A percentile compares a stretch with the other conserved stretches of the same genome.
Evolutionary conservation across 1,284 basidiomycete genomes (phyloP).

Genomic region (Austroboletus niveus): DNA sequence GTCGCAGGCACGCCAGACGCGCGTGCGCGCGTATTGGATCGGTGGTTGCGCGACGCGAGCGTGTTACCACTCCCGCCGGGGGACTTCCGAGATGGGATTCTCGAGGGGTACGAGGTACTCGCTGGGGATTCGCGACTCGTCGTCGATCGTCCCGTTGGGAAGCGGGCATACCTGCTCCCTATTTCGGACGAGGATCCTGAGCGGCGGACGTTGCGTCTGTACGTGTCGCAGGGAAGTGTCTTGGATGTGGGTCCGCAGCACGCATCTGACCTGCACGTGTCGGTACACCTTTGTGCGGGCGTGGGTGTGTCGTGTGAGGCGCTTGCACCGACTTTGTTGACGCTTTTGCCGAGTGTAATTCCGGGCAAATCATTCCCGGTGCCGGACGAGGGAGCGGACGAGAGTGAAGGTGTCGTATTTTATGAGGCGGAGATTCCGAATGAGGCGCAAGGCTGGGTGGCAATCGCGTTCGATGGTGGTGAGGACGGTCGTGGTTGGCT

Average conservation of each 20-base stretch:
- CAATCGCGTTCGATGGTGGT: conserved; percentile 46
- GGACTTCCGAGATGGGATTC: conserved; percentile 1
- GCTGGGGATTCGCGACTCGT: conserved; percentile 38
- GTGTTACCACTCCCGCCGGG: conserved; percentile 32
- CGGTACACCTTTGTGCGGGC: conserved; percentile 43
- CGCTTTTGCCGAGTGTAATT: conserved; percentile 60
- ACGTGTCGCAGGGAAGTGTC: conserved; percentile 60
- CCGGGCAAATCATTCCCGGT: conserved; percentile 56
- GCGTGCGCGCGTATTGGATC: conserved; percentile 47
- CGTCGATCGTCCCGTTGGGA: conserved; percentile 43
- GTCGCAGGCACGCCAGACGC: conserved; percentile 27
- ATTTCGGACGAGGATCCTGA: conserved; percentile 24
- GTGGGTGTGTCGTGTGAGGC: conserved; percentile 36
- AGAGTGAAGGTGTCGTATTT: conserved; percentile 68
- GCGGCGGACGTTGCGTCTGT: conserved; percentile 44
- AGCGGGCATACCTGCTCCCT: conserved; percentile 52
- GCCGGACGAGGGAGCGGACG: conserved; percentile 64
- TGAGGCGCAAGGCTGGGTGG: conserved; percentile 42
- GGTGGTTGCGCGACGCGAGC: conserved; percentile 65
- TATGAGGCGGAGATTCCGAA: conserved; percentile 50
- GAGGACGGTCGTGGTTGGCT: conserved; percentile 64
- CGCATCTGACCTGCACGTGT: conserved; percentile 40
- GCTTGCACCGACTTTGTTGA: conserved; percentile 46
- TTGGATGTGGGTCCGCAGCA: conserved; percentile 48
- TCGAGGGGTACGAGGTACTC: conserved; percentile 35